These are phyloP conservation scores for Phylloporus arenicola DNA, from an alignment of 768 basidiomycete species.

Conservation along the genomic window DNA sequence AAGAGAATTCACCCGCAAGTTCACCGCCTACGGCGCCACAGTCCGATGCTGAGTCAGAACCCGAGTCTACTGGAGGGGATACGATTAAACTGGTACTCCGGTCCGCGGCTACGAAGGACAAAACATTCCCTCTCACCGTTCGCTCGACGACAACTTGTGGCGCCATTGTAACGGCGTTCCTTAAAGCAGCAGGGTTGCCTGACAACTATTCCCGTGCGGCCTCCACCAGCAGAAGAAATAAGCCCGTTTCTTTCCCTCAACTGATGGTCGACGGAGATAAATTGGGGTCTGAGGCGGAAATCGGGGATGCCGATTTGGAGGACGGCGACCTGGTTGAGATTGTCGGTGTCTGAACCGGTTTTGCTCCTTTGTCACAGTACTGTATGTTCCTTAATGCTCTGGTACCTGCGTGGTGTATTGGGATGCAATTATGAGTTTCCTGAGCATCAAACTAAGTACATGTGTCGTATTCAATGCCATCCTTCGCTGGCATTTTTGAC, in stretches of 20 bases:
- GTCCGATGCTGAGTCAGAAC: slow-evolving; percentile 28
- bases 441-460: neutral
- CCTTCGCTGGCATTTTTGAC: slow-evolving; percentile 67
- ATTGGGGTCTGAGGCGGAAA: slow-evolving; percentile 52
- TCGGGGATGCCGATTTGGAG: slow-evolving; percentile 66
- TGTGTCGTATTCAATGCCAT: slow-evolving; percentile 29
- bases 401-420: slow-evolving; percentile 4
- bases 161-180: slow-evolving; percentile 68
- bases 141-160: slow-evolving; percentile 72
- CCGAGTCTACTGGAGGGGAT: slow-evolving; percentile 37
- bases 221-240: slow-evolving; percentile 33
- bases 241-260: slow-evolving; percentile 20
- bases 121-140: slow-evolving; percentile 60
- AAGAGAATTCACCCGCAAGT: slow-evolving; percentile 2
- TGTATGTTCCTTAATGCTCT: slow-evolving; percentile 11
- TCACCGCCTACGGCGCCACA: slow-evolving; percentile 21
- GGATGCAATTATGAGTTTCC: neutral
- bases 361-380: slow-evolving; percentile 3
- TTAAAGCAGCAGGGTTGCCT: slow-evolving; percentile 60
- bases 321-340: slow-evolving; percentile 80
- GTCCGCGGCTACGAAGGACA: slow-evolving; percentile 43
- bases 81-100: slow-evolving; percentile 65
- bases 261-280: slow-evolving; percentile 69
- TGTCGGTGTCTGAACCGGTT: slow-evolving; percentile 42
- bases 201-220: slow-evolving; percentile 42